These are phyloP conservation scores for Chrysopogon serrulatus DNA, from an alignment of 176 grass and related monocot species.

Conservation along the genomic window DNA sequence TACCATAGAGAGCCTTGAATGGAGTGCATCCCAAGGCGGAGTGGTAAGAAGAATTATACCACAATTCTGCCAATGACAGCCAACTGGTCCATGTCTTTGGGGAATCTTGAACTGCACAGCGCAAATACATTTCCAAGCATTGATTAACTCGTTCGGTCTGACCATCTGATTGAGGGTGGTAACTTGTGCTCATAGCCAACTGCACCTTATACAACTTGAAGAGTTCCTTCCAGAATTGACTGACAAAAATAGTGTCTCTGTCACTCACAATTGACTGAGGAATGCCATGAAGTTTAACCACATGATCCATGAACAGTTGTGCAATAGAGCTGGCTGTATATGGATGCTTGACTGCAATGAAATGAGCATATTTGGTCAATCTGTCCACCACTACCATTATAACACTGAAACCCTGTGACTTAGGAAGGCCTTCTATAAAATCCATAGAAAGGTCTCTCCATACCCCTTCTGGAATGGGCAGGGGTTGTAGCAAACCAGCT, in stretches of 20 bases:
- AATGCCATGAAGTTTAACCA: too few relatives aligned
- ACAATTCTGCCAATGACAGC: not conserved
- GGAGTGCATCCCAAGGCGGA: not conserved
- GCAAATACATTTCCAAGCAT: not conserved
- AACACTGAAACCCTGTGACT: not conserved
- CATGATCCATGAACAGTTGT: too few relatives aligned
- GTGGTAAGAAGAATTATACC: not conserved
- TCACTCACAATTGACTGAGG: too few relatives aligned
- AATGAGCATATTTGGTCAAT: not conserved
- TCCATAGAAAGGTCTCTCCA: not conserved
- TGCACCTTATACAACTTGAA: not conserved
- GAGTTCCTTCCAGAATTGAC: not conserved
- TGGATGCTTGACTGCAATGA: not conserved
- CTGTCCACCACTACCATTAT: not conserved
- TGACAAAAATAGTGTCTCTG: too few relatives aligned
- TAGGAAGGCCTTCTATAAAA: not conserved
- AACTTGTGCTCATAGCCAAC: not conserved
- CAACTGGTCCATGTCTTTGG: rapidly evolving
- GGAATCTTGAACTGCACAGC: not conserved
- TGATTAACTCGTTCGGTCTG: not conserved
- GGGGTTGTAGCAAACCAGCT: not conserved
- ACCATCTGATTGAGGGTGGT: not conserved
- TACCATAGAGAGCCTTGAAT: not conserved
- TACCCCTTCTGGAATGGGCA: not conserved
- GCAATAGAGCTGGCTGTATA: not conserved